Percentiles rank a stretch among this genome's conserved stretches.
Conservation (phyloP, 768 basidiomycete species). For the Lactarius psammicola region DNA sequence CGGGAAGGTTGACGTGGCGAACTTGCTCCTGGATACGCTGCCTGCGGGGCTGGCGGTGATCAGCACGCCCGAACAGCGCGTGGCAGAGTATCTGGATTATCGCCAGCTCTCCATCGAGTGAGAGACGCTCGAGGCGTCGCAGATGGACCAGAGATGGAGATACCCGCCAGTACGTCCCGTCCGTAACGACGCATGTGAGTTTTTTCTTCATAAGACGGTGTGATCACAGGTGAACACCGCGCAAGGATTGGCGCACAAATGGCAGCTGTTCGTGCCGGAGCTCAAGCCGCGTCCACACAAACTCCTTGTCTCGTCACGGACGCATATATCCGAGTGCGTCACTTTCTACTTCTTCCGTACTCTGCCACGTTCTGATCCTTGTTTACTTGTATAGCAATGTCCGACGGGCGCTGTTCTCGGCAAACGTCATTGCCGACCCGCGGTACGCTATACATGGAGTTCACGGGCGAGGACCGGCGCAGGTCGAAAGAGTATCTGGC, state of each 20-base stretch:
- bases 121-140: too few relatives aligned
- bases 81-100: too few relatives aligned
- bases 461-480: constrained; percentile 58
- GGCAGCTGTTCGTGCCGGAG: constrained; percentile 88
- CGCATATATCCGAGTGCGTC: constrained; percentile 63
- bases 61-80: too few relatives aligned
- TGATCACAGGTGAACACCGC: too few relatives aligned
- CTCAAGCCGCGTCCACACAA: constrained; percentile 82
- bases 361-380: background rate
- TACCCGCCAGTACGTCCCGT: too few relatives aligned
- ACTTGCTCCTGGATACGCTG: constrained; percentile 55
- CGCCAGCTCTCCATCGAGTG: too few relatives aligned
- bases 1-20: constrained; percentile 75
- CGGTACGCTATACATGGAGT: constrained; percentile 76
- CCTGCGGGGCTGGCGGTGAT: too few relatives aligned
- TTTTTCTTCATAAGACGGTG: too few relatives aligned
- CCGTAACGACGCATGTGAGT: too few relatives aligned
- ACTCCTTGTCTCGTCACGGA: constrained; percentile 61
- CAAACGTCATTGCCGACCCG: constrained; percentile 86
- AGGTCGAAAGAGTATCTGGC: constrained; percentile 71
- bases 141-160: too few relatives aligned
- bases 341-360: background rate
- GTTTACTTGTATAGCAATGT: constrained; percentile 56
- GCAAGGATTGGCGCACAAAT: constrained; percentile 57
- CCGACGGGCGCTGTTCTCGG: constrained; percentile 68